Conservation (phyloP, 441 rosid genomes). For the Populus hybrid region DNA sequence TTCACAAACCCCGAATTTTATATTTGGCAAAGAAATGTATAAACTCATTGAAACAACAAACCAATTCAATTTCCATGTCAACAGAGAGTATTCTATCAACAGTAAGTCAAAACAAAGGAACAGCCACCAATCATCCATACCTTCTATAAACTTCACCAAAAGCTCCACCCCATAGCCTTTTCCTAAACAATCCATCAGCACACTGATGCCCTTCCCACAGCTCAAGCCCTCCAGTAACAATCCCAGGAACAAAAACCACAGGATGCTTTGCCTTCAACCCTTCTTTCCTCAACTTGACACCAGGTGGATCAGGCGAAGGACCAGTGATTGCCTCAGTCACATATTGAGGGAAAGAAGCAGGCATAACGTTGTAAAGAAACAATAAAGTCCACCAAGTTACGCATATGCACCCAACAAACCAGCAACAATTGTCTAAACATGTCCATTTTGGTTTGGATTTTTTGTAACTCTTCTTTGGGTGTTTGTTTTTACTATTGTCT, state of each 20-base stretch:
- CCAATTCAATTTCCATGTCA: constrained; percentile 1
- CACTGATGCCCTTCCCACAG: constrained; percentile 92
- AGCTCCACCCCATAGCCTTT: constrained; percentile 94
- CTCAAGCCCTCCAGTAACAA: constrained; percentile 93
- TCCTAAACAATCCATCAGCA: constrained; percentile 84
- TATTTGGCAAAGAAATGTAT: neutral
- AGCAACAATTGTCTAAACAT: constrained; percentile 77
- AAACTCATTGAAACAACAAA: neutral
- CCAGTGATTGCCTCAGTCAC: constrained; percentile 91
- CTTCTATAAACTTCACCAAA: constrained; percentile 92
- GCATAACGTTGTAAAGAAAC: constrained; percentile 80
- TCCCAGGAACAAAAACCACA: constrained; percentile 92
- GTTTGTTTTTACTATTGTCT: constrained; percentile 29
- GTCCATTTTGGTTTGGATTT: constrained; percentile 43
- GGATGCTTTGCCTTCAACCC: constrained; percentile 75
- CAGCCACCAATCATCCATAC: constrained; percentile 25
- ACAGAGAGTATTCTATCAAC: neutral
- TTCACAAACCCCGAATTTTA: neutral
- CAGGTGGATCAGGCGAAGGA: constrained; percentile 84
- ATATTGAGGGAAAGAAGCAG: constrained; percentile 77
- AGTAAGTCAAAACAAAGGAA: neutral
- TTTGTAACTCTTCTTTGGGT: constrained; percentile 23
- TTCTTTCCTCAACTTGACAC: constrained; percentile 72
- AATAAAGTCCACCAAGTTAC: constrained; percentile 79
- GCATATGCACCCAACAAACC: constrained; percentile 81